phyloP scores from a whole-genome alignment of 805 yeast species.

The Kurtzmaniella fragi region DNA sequence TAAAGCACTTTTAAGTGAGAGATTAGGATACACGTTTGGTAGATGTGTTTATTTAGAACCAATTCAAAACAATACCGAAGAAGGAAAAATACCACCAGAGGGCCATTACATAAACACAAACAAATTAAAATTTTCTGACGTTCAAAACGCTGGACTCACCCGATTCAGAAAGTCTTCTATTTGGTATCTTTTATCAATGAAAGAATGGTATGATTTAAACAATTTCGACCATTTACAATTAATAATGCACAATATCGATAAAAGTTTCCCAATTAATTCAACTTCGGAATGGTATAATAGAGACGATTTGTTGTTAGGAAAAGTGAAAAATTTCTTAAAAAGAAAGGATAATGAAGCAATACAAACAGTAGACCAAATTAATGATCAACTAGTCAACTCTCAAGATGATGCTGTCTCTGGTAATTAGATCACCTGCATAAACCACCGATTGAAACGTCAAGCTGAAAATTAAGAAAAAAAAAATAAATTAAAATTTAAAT shows the following conservation, averaged over 20 bases:
- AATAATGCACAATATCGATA: slow-evolving; percentile 22
- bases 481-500: too few relatives aligned
- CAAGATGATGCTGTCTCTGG: too few relatives aligned
- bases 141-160: slow-evolving; percentile 47
- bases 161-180: slow-evolving; percentile 70
- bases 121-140: slow-evolving; percentile 30
- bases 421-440: too few relatives aligned
- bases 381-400: too few relatives aligned
- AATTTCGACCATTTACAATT: slow-evolving; percentile 20
- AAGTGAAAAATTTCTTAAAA: too few relatives aligned
- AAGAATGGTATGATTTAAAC: slow-evolving; percentile 49
- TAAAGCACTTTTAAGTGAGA: slow-evolving; percentile 39
- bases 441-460: too few relatives aligned
- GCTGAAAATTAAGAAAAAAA: too few relatives aligned
- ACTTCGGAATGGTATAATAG: slow-evolving; percentile 30
- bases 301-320: slow-evolving; percentile 23
- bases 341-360: too few relatives aligned
- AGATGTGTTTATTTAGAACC: slow-evolving; percentile 24
- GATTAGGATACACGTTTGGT: slow-evolving; percentile 44
- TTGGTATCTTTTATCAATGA: slow-evolving; percentile 72
- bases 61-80: background rate
- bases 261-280: slow-evolving; percentile 15
- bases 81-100: slow-evolving; percentile 20
- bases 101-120: slow-evolving; percentile 28
- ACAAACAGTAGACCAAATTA: too few relatives aligned